A percentile compares a stretch with the other conserved stretches of the same genome.
phyloP scores from a whole-genome alignment of 495 filamentous ascomycete species.

The Umbilicaria muhlenbergii region DNA sequence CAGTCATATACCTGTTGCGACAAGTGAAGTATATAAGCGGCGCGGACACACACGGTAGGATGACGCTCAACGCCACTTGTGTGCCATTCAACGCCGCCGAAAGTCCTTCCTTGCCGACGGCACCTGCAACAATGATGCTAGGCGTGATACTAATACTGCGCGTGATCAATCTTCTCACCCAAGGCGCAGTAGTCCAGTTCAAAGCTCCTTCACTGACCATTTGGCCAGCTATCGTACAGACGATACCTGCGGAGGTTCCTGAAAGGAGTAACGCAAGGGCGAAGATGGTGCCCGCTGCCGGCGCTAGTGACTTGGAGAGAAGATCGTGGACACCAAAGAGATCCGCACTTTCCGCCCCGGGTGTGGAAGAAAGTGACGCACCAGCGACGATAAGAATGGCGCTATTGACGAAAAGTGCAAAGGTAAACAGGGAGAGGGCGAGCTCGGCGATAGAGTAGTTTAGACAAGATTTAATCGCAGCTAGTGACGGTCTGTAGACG shows the following conservation, averaged over 20 bases:
- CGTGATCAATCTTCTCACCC: conserved; percentile 57
- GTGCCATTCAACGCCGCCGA: conserved; percentile 57
- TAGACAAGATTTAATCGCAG: conserved; percentile 64
- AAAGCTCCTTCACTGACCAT: conserved; percentile 72
- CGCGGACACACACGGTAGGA: conserved; percentile 66
- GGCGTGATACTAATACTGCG: conserved; percentile 63
- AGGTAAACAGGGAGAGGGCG: conserved; percentile 65
- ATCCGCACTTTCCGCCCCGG: conserved; percentile 44
- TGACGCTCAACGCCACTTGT: conserved; percentile 68
- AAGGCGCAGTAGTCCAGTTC: conserved; percentile 52
- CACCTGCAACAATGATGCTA: conserved; percentile 66
- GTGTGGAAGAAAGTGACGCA: conserved; percentile 49
- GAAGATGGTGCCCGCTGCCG: conserved; percentile 60
- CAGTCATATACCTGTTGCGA: conserved; percentile 67
- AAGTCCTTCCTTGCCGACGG: conserved; percentile 55
- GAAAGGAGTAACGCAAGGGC: conserved; percentile 65
- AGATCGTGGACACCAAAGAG: conserved; percentile 75
- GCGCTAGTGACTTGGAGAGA: conserved; percentile 50
- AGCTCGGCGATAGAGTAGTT: conserved; percentile 69
- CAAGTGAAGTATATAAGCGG: conserved; percentile 84
- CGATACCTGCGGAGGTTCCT: conserved; percentile 60
- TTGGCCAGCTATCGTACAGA: conserved; percentile 73
- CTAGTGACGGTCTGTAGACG: conserved; percentile 60
- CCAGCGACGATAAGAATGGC: conserved; percentile 83
- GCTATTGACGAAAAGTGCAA: conserved; percentile 87